A percentile compares a stretch with the other conserved stretches of the same genome.
phyloP scores from a whole-genome alignment of 1,284 basidiomycete species.

The Apiotrichum veenhuisii region DNA sequence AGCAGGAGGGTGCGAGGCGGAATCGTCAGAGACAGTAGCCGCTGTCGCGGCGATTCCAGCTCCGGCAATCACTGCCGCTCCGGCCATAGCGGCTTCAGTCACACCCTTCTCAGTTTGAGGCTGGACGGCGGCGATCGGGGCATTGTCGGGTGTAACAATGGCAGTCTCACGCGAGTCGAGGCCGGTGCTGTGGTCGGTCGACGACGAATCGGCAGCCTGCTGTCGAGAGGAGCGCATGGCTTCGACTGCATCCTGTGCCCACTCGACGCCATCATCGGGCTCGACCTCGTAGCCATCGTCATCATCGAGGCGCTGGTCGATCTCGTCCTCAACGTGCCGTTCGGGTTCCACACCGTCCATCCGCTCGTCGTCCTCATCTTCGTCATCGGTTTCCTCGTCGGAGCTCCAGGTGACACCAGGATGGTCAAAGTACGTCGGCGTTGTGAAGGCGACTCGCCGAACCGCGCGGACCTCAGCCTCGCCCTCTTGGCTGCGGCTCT shows the following conservation, averaged over 20 bases:
- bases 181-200: conserved; percentile 1
- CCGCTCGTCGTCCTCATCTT: conserved; percentile 50
- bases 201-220: background rate
- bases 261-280: conserved; percentile 54
- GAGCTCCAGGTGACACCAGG: conserved; percentile 61
- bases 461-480: conserved; percentile 23
- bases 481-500: conserved; percentile 18
- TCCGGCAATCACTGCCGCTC: background rate
- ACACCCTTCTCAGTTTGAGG: background rate
- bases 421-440: conserved; percentile 55
- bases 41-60: background rate
- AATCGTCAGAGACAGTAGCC: background rate
- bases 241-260: conserved; percentile 51
- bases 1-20: conserved; percentile 4
- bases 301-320: conserved; percentile 19
- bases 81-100: background rate
- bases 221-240: conserved; percentile 42
- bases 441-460: conserved; percentile 51
- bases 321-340: conserved; percentile 58
- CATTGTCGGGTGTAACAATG: background rate
- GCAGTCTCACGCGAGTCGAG: conserved; percentile 1
- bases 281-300: conserved; percentile 37
- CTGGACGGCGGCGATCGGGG: background rate
- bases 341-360: conserved; percentile 36
- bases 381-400: conserved; percentile 65